Base-by-base conservation (phyloP, 208 protist genomes). In the Spongospora subterranea region DNA sequence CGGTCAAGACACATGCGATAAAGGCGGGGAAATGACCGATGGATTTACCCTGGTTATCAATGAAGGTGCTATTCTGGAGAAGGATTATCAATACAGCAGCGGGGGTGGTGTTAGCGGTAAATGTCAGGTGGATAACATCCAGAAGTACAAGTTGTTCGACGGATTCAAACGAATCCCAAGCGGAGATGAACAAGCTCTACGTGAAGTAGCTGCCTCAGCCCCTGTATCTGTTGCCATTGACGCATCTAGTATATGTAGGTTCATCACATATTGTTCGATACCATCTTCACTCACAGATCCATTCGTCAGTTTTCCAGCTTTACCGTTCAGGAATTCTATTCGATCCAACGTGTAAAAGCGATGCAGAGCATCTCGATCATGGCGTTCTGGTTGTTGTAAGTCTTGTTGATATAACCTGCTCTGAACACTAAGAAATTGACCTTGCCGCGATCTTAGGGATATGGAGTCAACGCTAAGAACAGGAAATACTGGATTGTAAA, bases 11-110 rank as follows among this genome's bases (percentile, higher is more conserved):
- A n/a, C 94, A 54, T 97, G 94, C 91, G 98, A 97, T 95, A 93
- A 95, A 89, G 97, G 97, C 50, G 97, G 97, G 46, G 89, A 97
- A 45, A 98, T 97, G 94, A 93, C 96, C 76, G 92, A 95, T 88
- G 96, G 96, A 0, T 93, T 93, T 88, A 40, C 77, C 64, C 95
- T 45, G 1, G 65, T 95, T 43, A 93, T 90, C 0, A 17, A 92
- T 43, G 90, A 94, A 29, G 91, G 91, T 38, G 76, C 77, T n/a
- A 65, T 94, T 45, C 45, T 77, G 0, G 93, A 94, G 88, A 46
- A 6, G 43, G 90, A 91, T 11, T 95, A 95, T 90, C 93, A 90
- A 20, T 96, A 96, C 92, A 54, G 45, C 0, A 76, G 90, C 43
- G 64, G 53, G 0, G 45, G 38, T 45, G 91, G 77, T 39, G 0